phyloP scores from a whole-genome alignment of 495 filamentous ascomycete genomes.

The Massariosphaeria phaeospora region DNA sequence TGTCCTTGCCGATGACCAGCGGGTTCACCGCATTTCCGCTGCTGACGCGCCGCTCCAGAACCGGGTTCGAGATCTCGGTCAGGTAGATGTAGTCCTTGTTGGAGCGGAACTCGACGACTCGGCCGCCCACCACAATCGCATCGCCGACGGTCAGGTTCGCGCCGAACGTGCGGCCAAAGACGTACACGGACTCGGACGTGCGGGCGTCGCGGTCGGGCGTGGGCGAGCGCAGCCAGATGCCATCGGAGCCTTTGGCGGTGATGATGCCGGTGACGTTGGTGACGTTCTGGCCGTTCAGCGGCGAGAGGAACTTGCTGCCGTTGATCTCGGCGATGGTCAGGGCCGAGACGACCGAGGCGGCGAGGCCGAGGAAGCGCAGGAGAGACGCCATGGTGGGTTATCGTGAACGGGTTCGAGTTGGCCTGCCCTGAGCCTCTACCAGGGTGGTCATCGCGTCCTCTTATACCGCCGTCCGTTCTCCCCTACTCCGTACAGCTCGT shows the following conservation, averaged over 20 bases:
- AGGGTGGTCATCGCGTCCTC: too few species aligned
- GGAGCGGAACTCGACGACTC: conserved; percentile 53
- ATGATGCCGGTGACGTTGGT: conserved; percentile 54
- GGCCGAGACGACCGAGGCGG: conserved; percentile 35
- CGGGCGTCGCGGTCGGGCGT: conserved; percentile 44
- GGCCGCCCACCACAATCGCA: conserved; percentile 51
- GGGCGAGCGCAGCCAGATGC: conserved; percentile 55
- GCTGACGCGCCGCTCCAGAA: conserved; percentile 45
- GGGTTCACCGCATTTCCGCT: conserved; percentile 46
- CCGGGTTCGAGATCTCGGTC: conserved; percentile 51
- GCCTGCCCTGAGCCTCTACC: too few species aligned
- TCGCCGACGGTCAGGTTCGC: conserved; percentile 51
- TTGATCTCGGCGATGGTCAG: conserved; percentile 58
- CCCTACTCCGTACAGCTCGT: too few species aligned
- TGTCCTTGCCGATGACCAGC: conserved; percentile 51
- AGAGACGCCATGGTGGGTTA: conserved; percentile 14
- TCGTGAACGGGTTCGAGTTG: too few species aligned
- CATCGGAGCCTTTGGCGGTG: conserved; percentile 54
- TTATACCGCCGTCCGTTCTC: too few species aligned
- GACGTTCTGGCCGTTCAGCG: conserved; percentile 48
- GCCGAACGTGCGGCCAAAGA: conserved; percentile 45
- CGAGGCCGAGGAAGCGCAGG: neutral
- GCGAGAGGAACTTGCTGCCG: conserved; percentile 55
- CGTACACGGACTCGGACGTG: conserved; percentile 55
- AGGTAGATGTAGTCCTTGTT: conserved; percentile 49